phyloP scores from a whole-genome alignment of 2,329 filamentous ascomycete genomes.

The Penicillium sp. region DNA sequence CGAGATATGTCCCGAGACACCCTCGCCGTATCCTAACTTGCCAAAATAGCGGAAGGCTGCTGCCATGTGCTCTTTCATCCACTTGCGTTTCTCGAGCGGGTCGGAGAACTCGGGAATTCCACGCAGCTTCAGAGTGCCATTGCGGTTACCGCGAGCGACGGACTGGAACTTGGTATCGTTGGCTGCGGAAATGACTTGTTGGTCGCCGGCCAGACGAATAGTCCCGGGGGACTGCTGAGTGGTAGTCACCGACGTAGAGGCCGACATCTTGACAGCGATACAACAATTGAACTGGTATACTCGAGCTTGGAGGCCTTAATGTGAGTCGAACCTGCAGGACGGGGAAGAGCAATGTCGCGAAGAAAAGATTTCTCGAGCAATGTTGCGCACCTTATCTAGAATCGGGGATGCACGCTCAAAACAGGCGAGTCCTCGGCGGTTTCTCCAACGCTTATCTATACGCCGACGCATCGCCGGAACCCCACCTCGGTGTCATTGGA shows the following conservation, averaged over 20 bases:
- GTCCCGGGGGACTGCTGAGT: constrained; percentile 17
- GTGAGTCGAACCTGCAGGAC: too few species aligned
- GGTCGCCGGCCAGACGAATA: constrained; percentile 20
- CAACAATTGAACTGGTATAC: too few species aligned
- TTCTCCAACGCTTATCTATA: constrained; percentile 16
- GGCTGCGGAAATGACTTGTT: constrained; percentile 23
- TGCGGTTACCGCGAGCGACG: constrained; percentile 36
- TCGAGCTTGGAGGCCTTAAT: too few species aligned
- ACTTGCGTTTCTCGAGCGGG: constrained; percentile 48
- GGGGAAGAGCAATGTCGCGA: too few species aligned
- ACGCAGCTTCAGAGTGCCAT: constrained; percentile 36
- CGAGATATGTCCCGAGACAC: constrained; percentile 44
- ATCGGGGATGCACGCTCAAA: too few species aligned
- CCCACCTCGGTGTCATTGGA: constrained; percentile 19
- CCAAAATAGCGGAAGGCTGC: constrained; percentile 44
- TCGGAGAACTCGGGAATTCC: constrained; percentile 43
- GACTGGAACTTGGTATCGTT: constrained; percentile 34
- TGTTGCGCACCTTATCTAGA: too few species aligned
- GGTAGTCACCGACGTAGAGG: constrained; percentile 12
- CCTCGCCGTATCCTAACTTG: constrained; percentile 41
- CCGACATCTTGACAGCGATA: constrained; percentile 17
- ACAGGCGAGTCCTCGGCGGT: too few species aligned
- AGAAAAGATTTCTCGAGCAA: too few species aligned
- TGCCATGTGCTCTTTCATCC: constrained; percentile 52
- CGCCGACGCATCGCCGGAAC: constrained; percentile 11